phyloP scores from a whole-genome alignment of 2,329 filamentous ascomycete species.

The Arthroderma sp. region DNA sequence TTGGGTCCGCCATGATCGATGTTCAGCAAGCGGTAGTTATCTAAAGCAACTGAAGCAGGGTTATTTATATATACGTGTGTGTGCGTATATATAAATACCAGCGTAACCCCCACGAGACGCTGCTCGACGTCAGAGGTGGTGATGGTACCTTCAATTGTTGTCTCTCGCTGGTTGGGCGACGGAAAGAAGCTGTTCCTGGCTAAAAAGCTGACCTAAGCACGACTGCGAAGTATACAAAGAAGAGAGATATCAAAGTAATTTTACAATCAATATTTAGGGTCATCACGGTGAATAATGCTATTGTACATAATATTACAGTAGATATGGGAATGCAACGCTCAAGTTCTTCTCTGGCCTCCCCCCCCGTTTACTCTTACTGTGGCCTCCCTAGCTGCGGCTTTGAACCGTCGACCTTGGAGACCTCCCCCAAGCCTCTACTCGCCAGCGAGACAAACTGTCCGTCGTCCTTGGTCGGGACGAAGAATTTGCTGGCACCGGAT shows the following conservation, averaged over 20 bases:
- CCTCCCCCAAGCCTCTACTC: background rate
- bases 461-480: background rate
- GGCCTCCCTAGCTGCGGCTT: background rate
- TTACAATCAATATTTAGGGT: background rate
- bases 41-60: background rate
- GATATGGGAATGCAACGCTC: background rate
- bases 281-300: background rate
- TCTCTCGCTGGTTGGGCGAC: background rate
- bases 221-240: background rate
- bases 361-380: background rate
- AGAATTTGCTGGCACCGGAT: background rate
- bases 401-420: background rate
- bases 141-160: background rate
- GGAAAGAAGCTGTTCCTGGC: background rate
- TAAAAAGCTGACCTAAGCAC: conserved; percentile 1
- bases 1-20: background rate
- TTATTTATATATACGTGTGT: background rate
- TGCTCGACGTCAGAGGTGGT: no score
- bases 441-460: background rate
- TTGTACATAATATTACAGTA: conserved; percentile 2
- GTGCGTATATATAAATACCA: background rate
- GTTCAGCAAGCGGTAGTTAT: background rate
- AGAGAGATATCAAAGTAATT: background rate
- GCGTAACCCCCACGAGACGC: background rate
- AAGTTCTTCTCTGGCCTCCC: background rate